Evolutionary conservation across 495 filamentous ascomycete species (phyloP).

Genomic region (Aspergillus taichungensis): DNA sequence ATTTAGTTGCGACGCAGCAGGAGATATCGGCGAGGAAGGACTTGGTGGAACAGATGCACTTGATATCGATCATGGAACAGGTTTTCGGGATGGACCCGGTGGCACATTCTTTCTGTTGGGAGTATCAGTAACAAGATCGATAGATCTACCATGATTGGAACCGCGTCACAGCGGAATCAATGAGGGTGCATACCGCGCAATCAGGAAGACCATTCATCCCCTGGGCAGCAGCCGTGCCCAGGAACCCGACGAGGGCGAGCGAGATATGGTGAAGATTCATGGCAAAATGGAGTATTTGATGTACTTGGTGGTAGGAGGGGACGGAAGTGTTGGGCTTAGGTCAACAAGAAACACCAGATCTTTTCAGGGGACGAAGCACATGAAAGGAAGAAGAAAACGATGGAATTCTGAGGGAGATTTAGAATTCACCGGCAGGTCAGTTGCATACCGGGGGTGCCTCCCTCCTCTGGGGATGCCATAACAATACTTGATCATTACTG

Average conservation of each 20-base stretch:
- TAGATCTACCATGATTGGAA: too few species aligned
- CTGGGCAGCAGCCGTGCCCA: conserved; percentile 31
- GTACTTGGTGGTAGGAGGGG: not conserved
- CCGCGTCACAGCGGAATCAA: too few species aligned
- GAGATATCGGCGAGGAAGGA: conserved; percentile 52
- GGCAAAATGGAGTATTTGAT: not conserved
- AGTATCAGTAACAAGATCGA: too few species aligned
- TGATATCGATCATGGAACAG: conserved; percentile 47
- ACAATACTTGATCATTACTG: too few species aligned
- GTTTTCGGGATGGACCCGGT: conserved; percentile 32
- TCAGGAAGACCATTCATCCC: conserved; percentile 35
- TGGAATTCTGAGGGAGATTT: too few species aligned
- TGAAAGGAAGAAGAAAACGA: too few species aligned
- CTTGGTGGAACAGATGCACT: conserved; percentile 58
- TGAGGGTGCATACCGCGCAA: conserved; percentile 34
- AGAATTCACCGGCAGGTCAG: too few species aligned
- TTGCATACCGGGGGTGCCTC: too few species aligned
- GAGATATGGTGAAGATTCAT: conserved; percentile 33
- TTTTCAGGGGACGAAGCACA: too few species aligned
- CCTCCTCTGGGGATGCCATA: too few species aligned
- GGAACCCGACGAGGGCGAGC: conserved; percentile 22
- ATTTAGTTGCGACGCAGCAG: conserved; percentile 56
- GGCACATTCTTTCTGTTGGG: conserved; percentile 45
- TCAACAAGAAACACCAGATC: too few species aligned
- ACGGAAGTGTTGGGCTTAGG: not conserved